These are phyloP conservation scores for Myriosclerotinia curreyana DNA, from an alignment of 2,329 filamentous ascomycete genomes.

Conservation along the genomic window DNA sequence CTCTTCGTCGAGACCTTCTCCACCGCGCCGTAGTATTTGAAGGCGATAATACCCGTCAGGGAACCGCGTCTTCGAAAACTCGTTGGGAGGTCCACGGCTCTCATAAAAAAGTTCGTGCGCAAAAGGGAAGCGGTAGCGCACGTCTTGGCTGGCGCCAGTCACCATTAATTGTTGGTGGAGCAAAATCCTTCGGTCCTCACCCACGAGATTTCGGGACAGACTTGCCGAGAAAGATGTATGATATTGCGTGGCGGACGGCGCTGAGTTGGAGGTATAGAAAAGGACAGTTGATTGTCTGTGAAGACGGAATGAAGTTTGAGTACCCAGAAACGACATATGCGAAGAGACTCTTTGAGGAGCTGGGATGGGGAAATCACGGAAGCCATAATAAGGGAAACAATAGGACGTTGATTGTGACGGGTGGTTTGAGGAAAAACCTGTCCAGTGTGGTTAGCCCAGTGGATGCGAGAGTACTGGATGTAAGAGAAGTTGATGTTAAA, in stretches of 20 bases:
- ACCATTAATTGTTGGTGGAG: constrained; percentile 79
- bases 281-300: constrained; percentile 82
- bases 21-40: constrained; percentile 92
- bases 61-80: constrained; percentile 80
- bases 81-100: constrained; percentile 82
- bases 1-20: constrained; percentile 84
- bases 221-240: constrained; percentile 86
- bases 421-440: constrained; percentile 57
- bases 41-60: constrained; percentile 81
- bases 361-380: constrained; percentile 59
- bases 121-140: constrained; percentile 82
- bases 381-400: constrained; percentile 58
- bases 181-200: constrained; percentile 85
- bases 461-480: constrained; percentile 66
- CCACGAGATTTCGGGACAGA: constrained; percentile 85
- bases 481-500: constrained; percentile 91
- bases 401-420: constrained; percentile 73
- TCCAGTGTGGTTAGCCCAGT: constrained; percentile 60
- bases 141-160: constrained; percentile 79
- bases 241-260: constrained; percentile 91
- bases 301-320: constrained; percentile 69
- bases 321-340: constrained; percentile 54
- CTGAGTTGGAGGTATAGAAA: constrained; percentile 85
- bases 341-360: constrained; percentile 63
- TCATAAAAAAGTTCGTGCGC: constrained; percentile 73